phyloP scores from a whole-genome alignment of 192 early-diverging fungal genomes.

The Coemansia sp. region DNA sequence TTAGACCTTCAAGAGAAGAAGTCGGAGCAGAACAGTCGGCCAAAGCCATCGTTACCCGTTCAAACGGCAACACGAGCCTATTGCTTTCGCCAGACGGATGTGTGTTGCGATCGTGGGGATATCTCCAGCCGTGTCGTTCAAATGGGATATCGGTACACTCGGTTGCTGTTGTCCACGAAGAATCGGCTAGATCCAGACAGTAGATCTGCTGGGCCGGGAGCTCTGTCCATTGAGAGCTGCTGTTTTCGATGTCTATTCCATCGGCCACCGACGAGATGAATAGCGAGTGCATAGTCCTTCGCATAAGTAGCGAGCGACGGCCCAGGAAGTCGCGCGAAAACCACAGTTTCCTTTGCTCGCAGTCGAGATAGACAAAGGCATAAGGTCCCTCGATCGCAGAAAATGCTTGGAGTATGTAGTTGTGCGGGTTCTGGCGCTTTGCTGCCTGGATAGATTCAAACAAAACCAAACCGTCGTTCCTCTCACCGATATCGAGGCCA shows the following conservation, averaged over 20 bases:
- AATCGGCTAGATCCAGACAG: slow-evolving; percentile 56
- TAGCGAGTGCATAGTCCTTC: slow-evolving; percentile 26
- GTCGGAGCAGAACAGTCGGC: not conserved
- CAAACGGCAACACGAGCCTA: slow-evolving; percentile 18
- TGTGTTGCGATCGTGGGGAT: not conserved
- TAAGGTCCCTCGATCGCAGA: slow-evolving; percentile 74
- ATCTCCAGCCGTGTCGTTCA: slow-evolving; percentile 21
- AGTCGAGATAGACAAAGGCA: slow-evolving; percentile 70
- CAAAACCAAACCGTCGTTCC: slow-evolving; percentile 64
- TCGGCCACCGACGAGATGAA: slow-evolving; percentile 56
- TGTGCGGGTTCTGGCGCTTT: slow-evolving; percentile 14
- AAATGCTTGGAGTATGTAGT: slow-evolving; percentile 51
- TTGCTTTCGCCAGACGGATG: not conserved
- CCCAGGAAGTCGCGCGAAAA: slow-evolving; percentile 88
- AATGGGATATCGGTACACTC: not conserved
- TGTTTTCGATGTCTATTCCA: slow-evolving; percentile 4
- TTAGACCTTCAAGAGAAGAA: not conserved
- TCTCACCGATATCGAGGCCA: slow-evolving; percentile 61
- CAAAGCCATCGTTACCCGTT: slow-evolving; percentile 9
- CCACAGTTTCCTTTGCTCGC: slow-evolving; percentile 55
- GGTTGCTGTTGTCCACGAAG: not conserved
- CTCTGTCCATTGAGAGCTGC: slow-evolving; percentile 60
- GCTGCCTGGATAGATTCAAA: slow-evolving; percentile 37
- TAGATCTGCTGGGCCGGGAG: slow-evolving; percentile 79
- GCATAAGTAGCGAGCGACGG: slow-evolving; percentile 61